Base-by-base conservation (phyloP, 2,329 filamentous ascomycete genomes). In the Aspergillus fumigatiaffinis region DNA sequence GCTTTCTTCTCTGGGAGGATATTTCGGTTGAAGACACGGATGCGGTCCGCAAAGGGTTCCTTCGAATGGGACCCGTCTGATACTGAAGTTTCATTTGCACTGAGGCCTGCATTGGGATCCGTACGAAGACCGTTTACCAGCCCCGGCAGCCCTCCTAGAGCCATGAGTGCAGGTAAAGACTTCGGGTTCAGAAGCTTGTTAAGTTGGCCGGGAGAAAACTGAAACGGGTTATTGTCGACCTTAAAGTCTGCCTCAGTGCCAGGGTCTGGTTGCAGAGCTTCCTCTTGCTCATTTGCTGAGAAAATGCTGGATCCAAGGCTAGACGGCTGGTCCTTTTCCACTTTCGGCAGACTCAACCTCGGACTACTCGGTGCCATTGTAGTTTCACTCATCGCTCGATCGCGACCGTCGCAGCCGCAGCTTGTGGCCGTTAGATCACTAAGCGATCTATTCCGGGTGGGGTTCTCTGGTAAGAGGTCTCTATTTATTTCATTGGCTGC, bases 101-200 rank as follows among this genome's bases (percentile, higher is more conserved):
- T 93, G 53, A 97, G 72, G 7, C 92, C 92, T 32, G 87, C 80
- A 51, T 82, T 83, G 28, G 90, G 80, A 71, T 94, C 85, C 6
- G 86, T 87, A 50, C 89, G 81, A 28, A 97, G 77, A 10, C 92
- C 92, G 68, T 86, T 88, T 73, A 93, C 91, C 51, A 97, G 73
- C 0, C 92, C 92, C 20, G 75, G 76, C 17, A 96, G 73, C 25
- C 92, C 92, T 51, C 92, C 92, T 5, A 97, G 72, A 14, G 87
- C 87, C 68, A 88, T 89, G 65, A 93, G 96, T 0, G 92, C 92
- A 10, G 88, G 80, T 57, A 96, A 76, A 60, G 86, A 95, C 78
- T 96, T 96, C 3, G 92, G 92, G 70, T 95, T 94, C 60, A 93
- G 86, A 77, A 96, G 83, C 74, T 96, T 96, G 66, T 87, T 88